phyloP scores from a whole-genome alignment of 257 asterid species.

The Lavandula angustifolia region DNA sequence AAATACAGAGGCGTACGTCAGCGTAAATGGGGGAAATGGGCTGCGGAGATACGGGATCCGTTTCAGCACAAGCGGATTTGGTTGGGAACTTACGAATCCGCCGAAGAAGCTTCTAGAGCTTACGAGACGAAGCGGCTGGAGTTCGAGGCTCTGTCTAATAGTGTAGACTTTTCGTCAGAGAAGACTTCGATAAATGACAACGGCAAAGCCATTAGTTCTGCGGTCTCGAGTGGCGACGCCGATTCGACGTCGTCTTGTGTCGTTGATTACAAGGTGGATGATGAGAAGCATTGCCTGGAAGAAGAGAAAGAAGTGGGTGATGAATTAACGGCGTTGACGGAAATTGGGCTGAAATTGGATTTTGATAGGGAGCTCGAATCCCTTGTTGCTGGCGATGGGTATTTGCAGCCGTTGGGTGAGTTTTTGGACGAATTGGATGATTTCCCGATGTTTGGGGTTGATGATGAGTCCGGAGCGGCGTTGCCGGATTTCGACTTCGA shows the following conservation, averaged over 20 bases:
- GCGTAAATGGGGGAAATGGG: constrained; percentile 98
- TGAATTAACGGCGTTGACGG: constrained; percentile 42
- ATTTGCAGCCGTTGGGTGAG: constrained; percentile 43
- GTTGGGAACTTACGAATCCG: constrained; percentile 75
- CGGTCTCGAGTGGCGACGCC: constrained; percentile 34
- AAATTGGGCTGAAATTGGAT: constrained; percentile 53
- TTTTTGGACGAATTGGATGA: constrained; percentile 44
- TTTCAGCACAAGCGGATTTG: constrained; percentile 64
- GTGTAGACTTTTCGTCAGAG: constrained; percentile 35
- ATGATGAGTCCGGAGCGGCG: constrained; percentile 33
- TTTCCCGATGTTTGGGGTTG: constrained; percentile 46
- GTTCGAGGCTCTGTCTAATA: constrained; percentile 46
- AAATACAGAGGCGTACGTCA: constrained; percentile 73
- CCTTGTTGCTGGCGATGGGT: constrained; percentile 36
- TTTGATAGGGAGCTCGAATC: constrained; percentile 56
- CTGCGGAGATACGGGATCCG: constrained; percentile 93
- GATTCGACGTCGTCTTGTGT: constrained; percentile 43
- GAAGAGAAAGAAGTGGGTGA: constrained; percentile 21
- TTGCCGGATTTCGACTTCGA: constrained; percentile 66
- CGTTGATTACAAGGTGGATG: constrained; percentile 44
- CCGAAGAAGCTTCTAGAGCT: constrained; percentile 75
- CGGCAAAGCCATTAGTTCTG: constrained; percentile 27
- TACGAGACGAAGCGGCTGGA: constrained; percentile 67
- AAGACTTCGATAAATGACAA: constrained; percentile 33
- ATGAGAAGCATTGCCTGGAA: too few species aligned